Evolutionary conservation across 768 basidiomycete species (phyloP).

Genomic region (Pulveroboletus frians): DNA sequence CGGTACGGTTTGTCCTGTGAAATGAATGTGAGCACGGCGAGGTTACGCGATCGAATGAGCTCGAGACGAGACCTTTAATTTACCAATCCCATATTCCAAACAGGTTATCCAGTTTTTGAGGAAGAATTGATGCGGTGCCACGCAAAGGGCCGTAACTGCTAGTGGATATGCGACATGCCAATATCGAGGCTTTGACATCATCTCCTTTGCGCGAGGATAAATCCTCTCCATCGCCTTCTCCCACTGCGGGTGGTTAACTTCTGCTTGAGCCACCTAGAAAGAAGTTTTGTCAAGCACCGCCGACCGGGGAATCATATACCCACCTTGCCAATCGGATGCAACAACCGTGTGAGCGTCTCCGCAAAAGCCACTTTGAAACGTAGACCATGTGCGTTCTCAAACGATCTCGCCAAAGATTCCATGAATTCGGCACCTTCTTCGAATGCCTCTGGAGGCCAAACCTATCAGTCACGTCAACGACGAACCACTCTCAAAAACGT

Average conservation of each 20-base stretch:
- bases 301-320: not conserved
- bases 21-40: not conserved
- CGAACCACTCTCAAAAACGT: not conserved
- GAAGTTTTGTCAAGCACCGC: not conserved
- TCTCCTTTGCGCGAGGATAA: slow-evolving; percentile 74
- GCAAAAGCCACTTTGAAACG: slow-evolving; percentile 82
- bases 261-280: slow-evolving; percentile 82
- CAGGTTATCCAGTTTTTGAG: slow-evolving; percentile 73
- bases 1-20: slow-evolving; percentile 74
- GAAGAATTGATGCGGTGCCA: slow-evolving; percentile 82
- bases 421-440: slow-evolving; percentile 92
- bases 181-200: slow-evolving; percentile 85
- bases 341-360: slow-evolving; percentile 66
- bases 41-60: not conserved
- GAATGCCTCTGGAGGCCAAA: slow-evolving; percentile 90
- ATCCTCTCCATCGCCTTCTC: slow-evolving; percentile 85
- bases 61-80: slow-evolving; percentile 61
- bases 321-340: slow-evolving; percentile 90
- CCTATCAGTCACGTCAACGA: slow-evolving; percentile 39
- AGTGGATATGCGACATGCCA: slow-evolving; percentile 86
- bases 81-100: slow-evolving; percentile 67
- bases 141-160: slow-evolving; percentile 77
- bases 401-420: slow-evolving; percentile 76
- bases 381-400: slow-evolving; percentile 77
- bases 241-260: slow-evolving; percentile 95